Evolutionary conservation across 169 alveolate genomes (phyloP).

Genomic region (Plasmodium sp.): DNA sequence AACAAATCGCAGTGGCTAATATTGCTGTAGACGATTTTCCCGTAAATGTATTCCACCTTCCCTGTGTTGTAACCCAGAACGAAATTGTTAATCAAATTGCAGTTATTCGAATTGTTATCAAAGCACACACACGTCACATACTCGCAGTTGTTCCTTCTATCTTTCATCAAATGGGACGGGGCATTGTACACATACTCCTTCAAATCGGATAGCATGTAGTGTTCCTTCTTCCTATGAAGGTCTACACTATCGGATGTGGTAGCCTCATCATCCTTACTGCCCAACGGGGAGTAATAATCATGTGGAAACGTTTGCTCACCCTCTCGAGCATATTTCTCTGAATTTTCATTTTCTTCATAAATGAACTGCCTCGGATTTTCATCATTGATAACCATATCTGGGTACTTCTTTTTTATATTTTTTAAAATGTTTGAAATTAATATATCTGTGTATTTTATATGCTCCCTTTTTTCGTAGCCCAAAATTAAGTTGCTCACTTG

Average conservation of each 20-base stretch:
- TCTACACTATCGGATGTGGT: neutral
- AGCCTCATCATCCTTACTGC: neutral
- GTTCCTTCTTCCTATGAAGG: slow-evolving; percentile 20
- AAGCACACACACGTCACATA: slow-evolving; percentile 74
- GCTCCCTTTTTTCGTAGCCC: slow-evolving; percentile 68
- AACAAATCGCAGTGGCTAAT: slow-evolving; percentile 73
- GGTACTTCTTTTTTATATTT: slow-evolving; percentile 67
- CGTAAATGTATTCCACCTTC: slow-evolving; percentile 62
- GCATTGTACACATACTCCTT: slow-evolving; percentile 54
- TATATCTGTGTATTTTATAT: slow-evolving; percentile 64
- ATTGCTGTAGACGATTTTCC: slow-evolving; percentile 59
- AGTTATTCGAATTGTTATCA: slow-evolving; percentile 64
- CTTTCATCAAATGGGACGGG: slow-evolving; percentile 65
- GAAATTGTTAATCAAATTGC: slow-evolving; percentile 63
- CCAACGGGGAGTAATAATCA: neutral
- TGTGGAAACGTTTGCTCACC: neutral
- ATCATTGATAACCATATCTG: slow-evolving; percentile 69
- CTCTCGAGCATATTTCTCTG: neutral
- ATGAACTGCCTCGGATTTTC: slow-evolving; percentile 58
- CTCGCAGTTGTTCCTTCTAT: slow-evolving; percentile 43
- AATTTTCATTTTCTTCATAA: slow-evolving; percentile 14
- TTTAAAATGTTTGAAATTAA: slow-evolving; percentile 59
- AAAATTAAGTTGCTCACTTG: slow-evolving; percentile 58
- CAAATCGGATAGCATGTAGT: slow-evolving; percentile 27
- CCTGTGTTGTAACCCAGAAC: slow-evolving; percentile 65